phyloP scores from a whole-genome alignment of 139 green algal genomes.

The Micractinium conductrix region DNA sequence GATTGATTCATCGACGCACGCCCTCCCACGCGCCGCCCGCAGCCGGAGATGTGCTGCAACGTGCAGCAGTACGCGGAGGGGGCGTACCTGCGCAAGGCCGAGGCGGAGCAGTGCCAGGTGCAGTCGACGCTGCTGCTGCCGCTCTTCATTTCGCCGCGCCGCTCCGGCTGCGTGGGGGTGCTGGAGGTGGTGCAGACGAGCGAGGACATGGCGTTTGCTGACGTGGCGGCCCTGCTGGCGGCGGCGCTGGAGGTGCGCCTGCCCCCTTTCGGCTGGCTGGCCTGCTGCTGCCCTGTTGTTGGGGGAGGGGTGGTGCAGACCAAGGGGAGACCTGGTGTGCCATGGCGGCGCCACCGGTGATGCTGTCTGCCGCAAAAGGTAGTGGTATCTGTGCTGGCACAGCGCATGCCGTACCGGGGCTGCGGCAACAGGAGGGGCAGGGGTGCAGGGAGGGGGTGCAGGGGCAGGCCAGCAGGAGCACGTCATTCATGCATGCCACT shows the following conservation, averaged over 20 bases:
- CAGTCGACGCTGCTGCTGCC: slow-evolving; percentile 62
- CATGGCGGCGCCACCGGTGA: no score
- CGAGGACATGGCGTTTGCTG: slow-evolving; percentile 59
- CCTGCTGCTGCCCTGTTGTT: neutral
- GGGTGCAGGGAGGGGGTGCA: no score
- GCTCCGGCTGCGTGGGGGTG: slow-evolving; percentile 39
- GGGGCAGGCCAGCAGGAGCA: no score
- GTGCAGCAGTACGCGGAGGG: slow-evolving; percentile 60
- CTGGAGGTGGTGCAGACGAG: slow-evolving; percentile 63
- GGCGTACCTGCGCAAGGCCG: slow-evolving; percentile 51
- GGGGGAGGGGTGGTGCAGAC: no score
- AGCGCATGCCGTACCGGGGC: no score
- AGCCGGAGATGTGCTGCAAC: slow-evolving; percentile 68
- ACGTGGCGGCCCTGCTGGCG: slow-evolving; percentile 39
- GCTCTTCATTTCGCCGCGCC: slow-evolving; percentile 42
- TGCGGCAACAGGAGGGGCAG: no score
- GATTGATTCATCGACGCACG: no score
- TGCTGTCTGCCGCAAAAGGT: no score
- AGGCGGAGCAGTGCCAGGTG: slow-evolving; percentile 61
- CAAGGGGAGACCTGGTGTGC: no score
- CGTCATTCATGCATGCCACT: no score
- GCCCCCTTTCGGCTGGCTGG: neutral
- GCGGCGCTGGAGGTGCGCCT: slow-evolving; percentile 32
- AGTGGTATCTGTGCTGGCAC: no score
- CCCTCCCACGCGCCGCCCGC: neutral